Percentiles rank a stretch among this genome's conserved stretches.
Evolutionary conservation across 192 early-diverging fungal genomes (phyloP).

Genomic region (Rhizophagus sp.): DNA sequence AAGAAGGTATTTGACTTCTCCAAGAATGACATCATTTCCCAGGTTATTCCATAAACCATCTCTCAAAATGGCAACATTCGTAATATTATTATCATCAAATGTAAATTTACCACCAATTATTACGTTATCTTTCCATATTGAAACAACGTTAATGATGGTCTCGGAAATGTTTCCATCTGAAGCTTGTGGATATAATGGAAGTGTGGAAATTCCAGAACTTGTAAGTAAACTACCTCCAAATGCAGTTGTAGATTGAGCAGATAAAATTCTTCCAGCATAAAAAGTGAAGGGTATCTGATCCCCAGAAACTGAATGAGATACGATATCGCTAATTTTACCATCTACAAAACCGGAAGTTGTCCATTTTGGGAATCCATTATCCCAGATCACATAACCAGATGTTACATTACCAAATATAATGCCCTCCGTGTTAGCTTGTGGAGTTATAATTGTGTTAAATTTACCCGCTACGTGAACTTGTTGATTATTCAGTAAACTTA

Average conservation of each 20-base stretch:
- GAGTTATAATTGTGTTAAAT: conserved; percentile 23
- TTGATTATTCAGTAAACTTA: not conserved
- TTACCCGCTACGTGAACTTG: conserved; percentile 30
- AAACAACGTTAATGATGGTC: conserved; percentile 49
- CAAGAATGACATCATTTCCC: conserved; percentile 35
- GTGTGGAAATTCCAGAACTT: conserved; percentile 15
- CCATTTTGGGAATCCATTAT: conserved; percentile 1
- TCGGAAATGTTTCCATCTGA: conserved; percentile 4
- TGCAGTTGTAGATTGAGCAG: not conserved
- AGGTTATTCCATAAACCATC: conserved; percentile 41
- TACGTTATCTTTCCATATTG: conserved; percentile 53
- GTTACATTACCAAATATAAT: conserved; percentile 14
- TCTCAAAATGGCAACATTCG: conserved; percentile 45
- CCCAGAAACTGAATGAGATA: not conserved
- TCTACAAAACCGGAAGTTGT: not conserved
- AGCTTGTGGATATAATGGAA: conserved; percentile 12
- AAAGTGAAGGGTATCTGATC: not conserved
- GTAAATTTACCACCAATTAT: conserved; percentile 60
- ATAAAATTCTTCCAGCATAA: not conserved
- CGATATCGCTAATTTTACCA: not conserved
- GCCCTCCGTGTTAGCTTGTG: not conserved
- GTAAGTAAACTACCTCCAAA: conserved; percentile 30
- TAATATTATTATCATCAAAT: conserved; percentile 36
- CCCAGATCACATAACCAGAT: conserved; percentile 22
- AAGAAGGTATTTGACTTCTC: conserved; percentile 50